Percentiles rank a stretch among this genome's conserved stretches.
Conservation (phyloP, 768 basidiomycete genomes). For the Rhizopogon vulgaris region DNA sequence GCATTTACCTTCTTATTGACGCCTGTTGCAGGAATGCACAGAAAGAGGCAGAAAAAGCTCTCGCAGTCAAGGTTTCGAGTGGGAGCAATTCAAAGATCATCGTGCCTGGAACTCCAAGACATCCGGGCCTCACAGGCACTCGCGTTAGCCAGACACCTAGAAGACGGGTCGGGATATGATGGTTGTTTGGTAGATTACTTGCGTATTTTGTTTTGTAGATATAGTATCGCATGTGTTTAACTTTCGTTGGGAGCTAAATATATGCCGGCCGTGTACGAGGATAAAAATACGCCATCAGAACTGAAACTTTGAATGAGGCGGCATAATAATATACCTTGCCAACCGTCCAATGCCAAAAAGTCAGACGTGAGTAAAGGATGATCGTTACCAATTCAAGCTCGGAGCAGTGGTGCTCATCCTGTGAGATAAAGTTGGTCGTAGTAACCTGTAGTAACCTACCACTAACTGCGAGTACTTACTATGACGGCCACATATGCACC, state of each 20-base stretch:
- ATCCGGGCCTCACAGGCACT: constrained; percentile 60
- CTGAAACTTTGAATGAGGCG: too few relatives aligned
- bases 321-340: not conserved
- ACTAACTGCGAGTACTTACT: not conserved
- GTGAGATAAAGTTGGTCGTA: not conserved
- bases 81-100: constrained; percentile 59
- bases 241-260: not conserved
- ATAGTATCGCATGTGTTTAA: not conserved
- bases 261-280: not conserved
- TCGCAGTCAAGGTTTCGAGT: constrained; percentile 46
- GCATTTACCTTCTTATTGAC: constrained; percentile 4
- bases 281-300: not conserved
- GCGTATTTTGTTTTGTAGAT: constrained; percentile 2
- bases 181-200: not conserved
- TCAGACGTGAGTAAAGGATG: not conserved
- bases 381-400: not conserved
- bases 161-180: constrained; percentile 60
- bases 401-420: not conserved
- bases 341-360: not conserved
- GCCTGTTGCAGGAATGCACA: constrained; percentile 44
- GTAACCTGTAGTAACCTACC: not conserved
- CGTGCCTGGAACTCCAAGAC: constrained; percentile 76
- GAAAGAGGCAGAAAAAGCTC: constrained; percentile 54
- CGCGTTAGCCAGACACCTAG: constrained; percentile 73
- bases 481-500: not conserved